Conservation (phyloP, 805 yeast species). For the Ogataea siamensis region DNA sequence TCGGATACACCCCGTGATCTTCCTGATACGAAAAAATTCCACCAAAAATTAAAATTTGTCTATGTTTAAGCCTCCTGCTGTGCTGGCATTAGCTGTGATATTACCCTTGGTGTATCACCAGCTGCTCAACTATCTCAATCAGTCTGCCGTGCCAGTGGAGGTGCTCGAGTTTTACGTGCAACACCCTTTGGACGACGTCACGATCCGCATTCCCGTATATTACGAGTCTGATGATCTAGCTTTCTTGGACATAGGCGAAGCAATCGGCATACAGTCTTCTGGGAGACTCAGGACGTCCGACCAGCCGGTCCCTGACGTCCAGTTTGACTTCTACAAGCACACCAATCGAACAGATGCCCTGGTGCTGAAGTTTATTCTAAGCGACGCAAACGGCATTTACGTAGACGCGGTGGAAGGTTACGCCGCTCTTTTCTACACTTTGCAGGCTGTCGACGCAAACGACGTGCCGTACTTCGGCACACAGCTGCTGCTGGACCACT, state of each 20-base stretch:
- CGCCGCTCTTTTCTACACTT: constrained; percentile 35
- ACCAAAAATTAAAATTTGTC: neutral
- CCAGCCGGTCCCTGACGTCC: constrained; percentile 16
- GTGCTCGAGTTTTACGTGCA: constrained; percentile 1
- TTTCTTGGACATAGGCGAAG: constrained; percentile 67
- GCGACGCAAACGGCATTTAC: constrained; percentile 28
- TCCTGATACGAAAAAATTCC: too few species aligned
- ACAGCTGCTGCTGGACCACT: constrained; percentile 37
- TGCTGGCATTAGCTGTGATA: neutral
- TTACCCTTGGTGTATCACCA: neutral
- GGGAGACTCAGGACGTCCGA: constrained; percentile 35
- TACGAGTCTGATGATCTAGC: constrained; percentile 43
- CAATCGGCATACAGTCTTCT: constrained; percentile 47
- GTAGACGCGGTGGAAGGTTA: constrained; percentile 26
- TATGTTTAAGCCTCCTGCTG: neutral
- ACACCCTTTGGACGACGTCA: constrained; percentile 42
- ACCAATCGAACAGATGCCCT: constrained; percentile 20
- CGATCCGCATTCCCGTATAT: constrained; percentile 43
- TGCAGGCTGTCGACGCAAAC: constrained; percentile 41
- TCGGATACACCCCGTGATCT: too few species aligned
- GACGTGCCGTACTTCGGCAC: constrained; percentile 51
- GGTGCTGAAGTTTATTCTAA: constrained; percentile 20
- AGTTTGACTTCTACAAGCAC: constrained; percentile 22
- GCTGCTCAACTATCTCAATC: neutral
- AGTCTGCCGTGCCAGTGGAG: neutral